Base-by-base conservation (phyloP, 345 rosid genomes). In the rapeseed (Brassica napus) region DNA sequence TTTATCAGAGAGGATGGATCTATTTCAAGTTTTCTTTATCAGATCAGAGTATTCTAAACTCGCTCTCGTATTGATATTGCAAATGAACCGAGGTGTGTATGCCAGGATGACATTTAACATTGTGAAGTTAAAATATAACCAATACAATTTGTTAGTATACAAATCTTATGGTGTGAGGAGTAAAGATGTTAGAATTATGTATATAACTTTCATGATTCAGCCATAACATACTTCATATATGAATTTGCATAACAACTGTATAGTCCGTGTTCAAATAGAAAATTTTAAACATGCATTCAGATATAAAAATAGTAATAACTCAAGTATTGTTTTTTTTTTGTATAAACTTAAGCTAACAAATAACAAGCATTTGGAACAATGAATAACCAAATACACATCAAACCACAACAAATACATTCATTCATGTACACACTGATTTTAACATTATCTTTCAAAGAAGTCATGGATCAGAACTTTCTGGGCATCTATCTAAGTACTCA, bases 381-480 rank as follows among this genome's bases (percentile, higher is more conserved):
- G 12, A 42, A 24, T 42, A 59, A 6, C 68, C 7, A 70, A 69
- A 62, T 52, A 70, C 76, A 73, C 18, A 79, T 24, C 49, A 68
- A 61, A 28, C 37, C 55, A 52, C 60, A 73, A 74, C 69, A 79
- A 68, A 62, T 62, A 61, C 75, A 68, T 62, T 68, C 82, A 10
- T 68, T 74, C 82, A 79, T 73, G 82, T 68, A 14, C 16, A 74
- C 72, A 74, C 72, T 67, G 64, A 67, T 79, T 68, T 60, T 60
- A 73, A 68, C 74, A 79, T 49, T 31, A 67, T n/a, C 32, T 60
- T 72, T 64, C 76, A 72, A 59, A 59, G 35, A 63, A 49, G n/a
- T 14, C 16, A 49, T 49, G 55, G 55, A 49, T 49, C 52, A 12
- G 52, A 44, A 44, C 52, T 44, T 44, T 2, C 52, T 11, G 52